Conservation (phyloP, 2,329 filamentous ascomycete genomes). For the Beauveria medogensis region DNA sequence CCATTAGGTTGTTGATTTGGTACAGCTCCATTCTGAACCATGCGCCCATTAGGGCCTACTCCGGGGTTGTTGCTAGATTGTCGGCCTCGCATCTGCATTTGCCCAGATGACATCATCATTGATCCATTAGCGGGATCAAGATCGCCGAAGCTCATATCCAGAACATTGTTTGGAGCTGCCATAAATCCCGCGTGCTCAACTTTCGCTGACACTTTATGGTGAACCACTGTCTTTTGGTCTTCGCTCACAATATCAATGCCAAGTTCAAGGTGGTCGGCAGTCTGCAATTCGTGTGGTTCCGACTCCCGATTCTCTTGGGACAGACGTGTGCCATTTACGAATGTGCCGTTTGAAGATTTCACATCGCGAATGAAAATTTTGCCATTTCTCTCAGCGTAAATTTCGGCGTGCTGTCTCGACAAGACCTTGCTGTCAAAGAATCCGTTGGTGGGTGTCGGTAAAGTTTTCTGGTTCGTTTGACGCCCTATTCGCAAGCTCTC, state of each 20-base stretch:
- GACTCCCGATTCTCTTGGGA: slow-evolving; percentile 95
- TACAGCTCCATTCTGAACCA: slow-evolving; percentile 39
- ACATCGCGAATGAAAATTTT: slow-evolving; percentile 96
- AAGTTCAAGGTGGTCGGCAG: slow-evolving; percentile 84
- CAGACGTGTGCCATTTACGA: slow-evolving; percentile 85
- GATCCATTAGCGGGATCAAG: slow-evolving; percentile 72
- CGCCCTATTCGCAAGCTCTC: slow-evolving; percentile 91
- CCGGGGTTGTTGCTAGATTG: slow-evolving; percentile 61
- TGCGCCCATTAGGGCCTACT: slow-evolving; percentile 52
- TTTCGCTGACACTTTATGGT: slow-evolving; percentile 95
- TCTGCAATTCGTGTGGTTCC: slow-evolving; percentile 86
- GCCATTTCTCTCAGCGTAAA: slow-evolving; percentile 77
- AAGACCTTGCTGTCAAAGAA: slow-evolving; percentile 98
- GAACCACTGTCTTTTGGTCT: slow-evolving; percentile 95
- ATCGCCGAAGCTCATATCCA: slow-evolving; percentile 89
- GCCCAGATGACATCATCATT: slow-evolving; percentile 62
- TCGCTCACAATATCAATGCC: slow-evolving; percentile 98
- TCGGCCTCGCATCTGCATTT: slow-evolving; percentile 63
- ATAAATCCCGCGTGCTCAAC: slow-evolving; percentile 91
- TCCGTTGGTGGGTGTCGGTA: slow-evolving; percentile 83
- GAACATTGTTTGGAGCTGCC: slow-evolving; percentile 62
- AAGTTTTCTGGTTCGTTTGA: slow-evolving; percentile 94
- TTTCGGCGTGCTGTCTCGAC: slow-evolving; percentile 90
- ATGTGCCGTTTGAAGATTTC: slow-evolving; percentile 97
- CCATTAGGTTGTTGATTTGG: slow-evolving; percentile 46